Percentiles rank a stretch among this genome's conserved stretches.
Evolutionary conservation across 345 rosid genomes (phyloP).

Genomic region (Gossypium raimondii): DNA sequence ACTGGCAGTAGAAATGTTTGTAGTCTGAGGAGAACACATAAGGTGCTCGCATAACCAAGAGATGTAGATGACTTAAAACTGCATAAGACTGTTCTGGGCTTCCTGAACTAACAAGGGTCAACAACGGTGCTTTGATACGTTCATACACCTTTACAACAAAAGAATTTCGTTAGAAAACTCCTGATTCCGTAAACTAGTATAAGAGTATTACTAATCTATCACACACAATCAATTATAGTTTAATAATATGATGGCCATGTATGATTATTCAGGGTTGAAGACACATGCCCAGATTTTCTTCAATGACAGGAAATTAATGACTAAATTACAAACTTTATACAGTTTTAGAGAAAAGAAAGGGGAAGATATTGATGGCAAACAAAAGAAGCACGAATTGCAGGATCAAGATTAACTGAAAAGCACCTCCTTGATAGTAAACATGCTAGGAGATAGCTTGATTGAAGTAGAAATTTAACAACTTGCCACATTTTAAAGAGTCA

Average conservation of each 20-base stretch:
- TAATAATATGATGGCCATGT: neutral
- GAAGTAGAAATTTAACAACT: constrained; percentile 5
- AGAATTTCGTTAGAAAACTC: constrained; percentile 8
- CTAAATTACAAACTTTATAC: neutral
- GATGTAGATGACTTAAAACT: constrained; percentile 90
- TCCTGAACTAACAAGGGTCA: constrained; percentile 97
- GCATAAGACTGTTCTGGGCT: constrained; percentile 99
- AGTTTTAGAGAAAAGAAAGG: neutral
- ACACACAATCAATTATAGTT: neutral
- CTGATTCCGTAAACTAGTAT: neutral
- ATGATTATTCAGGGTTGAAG: neutral
- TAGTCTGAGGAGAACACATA: constrained; percentile 82
- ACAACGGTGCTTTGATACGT: constrained; percentile 94
- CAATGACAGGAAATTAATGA: neutral
- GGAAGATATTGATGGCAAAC: neutral
- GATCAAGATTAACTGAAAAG: constrained; percentile 3
- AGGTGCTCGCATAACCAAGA: constrained; percentile 97
- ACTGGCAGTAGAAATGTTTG: constrained; percentile 97
- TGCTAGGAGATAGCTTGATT: constrained; percentile 7
- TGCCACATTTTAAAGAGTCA: neutral
- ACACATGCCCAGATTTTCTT: neutral
- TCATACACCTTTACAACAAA: constrained; percentile 70
- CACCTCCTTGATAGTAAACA: constrained; percentile 7
- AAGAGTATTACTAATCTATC: constrained; percentile 10
- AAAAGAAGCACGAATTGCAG: constrained; percentile 3